Base-by-base conservation (phyloP, 169 alveolate genomes). In the Sarcocystis neurona region DNA sequence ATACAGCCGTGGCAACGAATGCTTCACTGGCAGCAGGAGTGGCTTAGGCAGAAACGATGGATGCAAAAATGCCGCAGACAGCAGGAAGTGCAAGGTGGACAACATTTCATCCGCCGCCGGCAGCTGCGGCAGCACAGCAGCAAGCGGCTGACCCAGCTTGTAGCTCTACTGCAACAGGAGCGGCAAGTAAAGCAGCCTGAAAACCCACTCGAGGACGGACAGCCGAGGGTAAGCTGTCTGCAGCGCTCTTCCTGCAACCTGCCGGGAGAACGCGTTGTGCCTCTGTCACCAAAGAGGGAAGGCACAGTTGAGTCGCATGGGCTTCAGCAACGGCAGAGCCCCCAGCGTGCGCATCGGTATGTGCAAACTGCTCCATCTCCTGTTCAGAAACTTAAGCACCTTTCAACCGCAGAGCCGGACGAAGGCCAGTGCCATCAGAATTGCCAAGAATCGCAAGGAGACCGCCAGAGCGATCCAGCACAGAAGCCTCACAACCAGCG, bases 21-120 rank as follows among this genome's bases (percentile, higher is more conserved):
- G 82, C 82, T 12, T 30, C 82, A 72, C 56, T 72, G 82, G 82
- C 43, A 72, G 18, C 56, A 72, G 34, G 82, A 72, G 56, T 72
- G 82, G 82, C 34, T 10, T 34, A 6, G 82, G 3, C 82, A 72
- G 34, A 72, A 72, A 39, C 15, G 56, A n/a, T 72, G 82, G 82
- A 6, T 47, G 27, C 43, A 72, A 39, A 32, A 27, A 53, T 4
- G 32, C 12, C 12, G 66, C 66, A 4, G 47, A 6, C 6, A 15
- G 56, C 56, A 18, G 56, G 39, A 37, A 72, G 27, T 39, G 27
- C 18, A 1, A 39, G 37, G 32, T 1, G 30, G 66, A 53, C 66
- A 53, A 53, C 66, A 15, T 23, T 53, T 23, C 30, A 12, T 23
- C 12, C 66, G 12, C 23, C 30, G 30, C 66, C 66, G 23, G 23